These are phyloP conservation scores for Allium fistulosum DNA, from an alignment of 106 monocot species.

Conservation along the genomic window DNA sequence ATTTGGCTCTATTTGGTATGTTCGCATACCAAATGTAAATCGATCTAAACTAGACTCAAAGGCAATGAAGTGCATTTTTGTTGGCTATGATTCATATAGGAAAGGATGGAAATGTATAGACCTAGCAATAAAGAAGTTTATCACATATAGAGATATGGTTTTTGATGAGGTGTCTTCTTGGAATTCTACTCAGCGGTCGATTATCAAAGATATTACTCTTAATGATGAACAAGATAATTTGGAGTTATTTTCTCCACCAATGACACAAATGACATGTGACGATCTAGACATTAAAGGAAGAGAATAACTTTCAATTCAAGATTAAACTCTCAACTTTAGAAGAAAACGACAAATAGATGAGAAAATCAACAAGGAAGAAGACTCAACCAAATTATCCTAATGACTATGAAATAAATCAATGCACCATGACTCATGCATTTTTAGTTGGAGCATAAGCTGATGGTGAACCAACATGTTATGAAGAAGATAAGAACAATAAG, in stretches of 20 bases:
- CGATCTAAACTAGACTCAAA: too few species aligned
- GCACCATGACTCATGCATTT: not conserved
- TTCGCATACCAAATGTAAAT: too few species aligned
- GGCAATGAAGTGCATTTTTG: too few species aligned
- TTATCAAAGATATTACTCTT: not conserved
- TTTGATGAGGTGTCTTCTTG: constrained; percentile 9
- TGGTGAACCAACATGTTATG: constrained; percentile 3
- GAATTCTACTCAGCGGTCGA: not conserved
- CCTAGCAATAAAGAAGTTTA: constrained; percentile 6
- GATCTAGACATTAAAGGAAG: not conserved
- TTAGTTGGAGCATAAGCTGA: not conserved
- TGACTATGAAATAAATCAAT: not conserved
- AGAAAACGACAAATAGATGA: not conserved
- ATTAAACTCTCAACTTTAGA: too few species aligned
- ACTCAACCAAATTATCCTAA: constrained; percentile 2
- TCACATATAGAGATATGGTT: constrained; percentile 3
- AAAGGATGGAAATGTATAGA: constrained; percentile 14
- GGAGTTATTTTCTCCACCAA: not conserved
- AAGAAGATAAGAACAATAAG: constrained; percentile 1
- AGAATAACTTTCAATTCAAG: not conserved
- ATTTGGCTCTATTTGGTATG: too few species aligned
- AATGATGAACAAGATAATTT: not conserved
- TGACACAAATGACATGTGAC: not conserved
- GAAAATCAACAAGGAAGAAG: not conserved
- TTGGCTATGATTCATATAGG: too few species aligned